These are phyloP conservation scores for Alternaria ventricosa DNA, from an alignment of 2,329 filamentous ascomycete genomes.

Conservation along the genomic window DNA sequence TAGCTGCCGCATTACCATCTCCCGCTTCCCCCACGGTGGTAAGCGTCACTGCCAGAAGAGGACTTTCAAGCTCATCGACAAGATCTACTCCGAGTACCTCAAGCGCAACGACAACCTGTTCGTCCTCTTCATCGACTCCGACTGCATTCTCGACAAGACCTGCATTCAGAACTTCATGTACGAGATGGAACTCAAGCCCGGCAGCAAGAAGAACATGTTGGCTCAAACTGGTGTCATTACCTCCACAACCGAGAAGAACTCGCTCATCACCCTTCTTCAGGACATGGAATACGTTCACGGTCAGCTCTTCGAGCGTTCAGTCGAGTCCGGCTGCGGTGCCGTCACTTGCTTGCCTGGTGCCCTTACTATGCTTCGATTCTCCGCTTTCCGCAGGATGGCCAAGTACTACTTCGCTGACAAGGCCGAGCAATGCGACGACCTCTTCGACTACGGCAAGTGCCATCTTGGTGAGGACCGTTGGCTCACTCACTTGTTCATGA, in stretches of 20 bases:
- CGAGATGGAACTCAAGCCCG: constrained; percentile 96
- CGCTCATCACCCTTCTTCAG: constrained; percentile 88
- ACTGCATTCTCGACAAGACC: constrained; percentile 89
- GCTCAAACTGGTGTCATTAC: constrained; percentile 98
- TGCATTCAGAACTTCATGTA: constrained; percentile 98
- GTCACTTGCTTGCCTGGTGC: constrained; percentile 95
- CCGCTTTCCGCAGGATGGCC: constrained; percentile 94
- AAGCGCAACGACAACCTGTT: constrained; percentile 90
- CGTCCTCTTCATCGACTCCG: constrained; percentile 95
- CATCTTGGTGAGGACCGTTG: constrained; percentile 95
- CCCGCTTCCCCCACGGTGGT: constrained; percentile 89
- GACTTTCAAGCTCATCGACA: constrained; percentile 92
- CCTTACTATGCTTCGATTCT: constrained; percentile 94
- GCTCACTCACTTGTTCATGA: constrained; percentile 99
- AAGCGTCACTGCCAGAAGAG: constrained; percentile 93
- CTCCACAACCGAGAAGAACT: constrained; percentile 86
- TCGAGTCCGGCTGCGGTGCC: constrained; percentile 91
- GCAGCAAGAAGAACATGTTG: constrained; percentile 89
- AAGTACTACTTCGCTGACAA: constrained; percentile 99
- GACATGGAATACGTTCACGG: constrained; percentile 99
- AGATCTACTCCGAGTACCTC: constrained; percentile 86
- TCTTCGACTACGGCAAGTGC: constrained; percentile 96
- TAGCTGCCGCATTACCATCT: constrained; percentile 84
- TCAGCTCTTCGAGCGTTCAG: constrained; percentile 92
- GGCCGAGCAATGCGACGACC: constrained; percentile 90